A percentile compares a stretch with the other conserved stretches of the same genome.
These are phyloP conservation scores for Jackrogersella multiformis DNA, from an alignment of 495 filamentous ascomycete genomes.

Conservation along the genomic window DNA sequence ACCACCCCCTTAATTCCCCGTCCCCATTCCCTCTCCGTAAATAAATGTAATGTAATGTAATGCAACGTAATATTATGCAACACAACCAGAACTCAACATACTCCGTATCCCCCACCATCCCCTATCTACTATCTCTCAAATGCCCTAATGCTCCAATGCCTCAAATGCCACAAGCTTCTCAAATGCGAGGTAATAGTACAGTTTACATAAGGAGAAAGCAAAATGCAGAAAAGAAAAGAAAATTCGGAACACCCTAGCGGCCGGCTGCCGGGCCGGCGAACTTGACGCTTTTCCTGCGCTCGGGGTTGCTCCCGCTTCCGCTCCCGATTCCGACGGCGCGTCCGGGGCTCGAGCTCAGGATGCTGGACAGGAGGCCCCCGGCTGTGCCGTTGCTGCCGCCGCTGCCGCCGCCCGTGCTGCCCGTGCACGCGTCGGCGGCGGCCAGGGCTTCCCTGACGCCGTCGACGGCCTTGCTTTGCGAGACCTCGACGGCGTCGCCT, in stretches of 20 bases:
- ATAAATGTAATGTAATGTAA: too few species aligned
- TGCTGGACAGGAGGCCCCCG: slow-evolving; percentile 39
- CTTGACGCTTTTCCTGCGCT: slow-evolving; percentile 66
- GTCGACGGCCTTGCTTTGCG: slow-evolving; percentile 64
- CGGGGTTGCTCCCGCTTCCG: slow-evolving; percentile 46
- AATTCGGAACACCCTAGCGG: too few species aligned
- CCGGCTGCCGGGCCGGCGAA: slow-evolving; percentile 54
- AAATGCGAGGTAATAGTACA: too few species aligned
- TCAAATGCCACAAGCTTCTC: too few species aligned
- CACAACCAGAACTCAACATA: too few species aligned
- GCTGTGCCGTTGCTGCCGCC: slow-evolving; percentile 15
- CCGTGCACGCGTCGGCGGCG: slow-evolving; percentile 3
- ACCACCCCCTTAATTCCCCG: too few species aligned
- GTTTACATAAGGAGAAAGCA: too few species aligned
- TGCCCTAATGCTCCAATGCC: too few species aligned
- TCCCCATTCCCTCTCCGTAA: too few species aligned
- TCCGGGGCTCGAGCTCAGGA: slow-evolving; percentile 58
- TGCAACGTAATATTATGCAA: too few species aligned
- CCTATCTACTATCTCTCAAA: too few species aligned
- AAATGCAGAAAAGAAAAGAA: too few species aligned
- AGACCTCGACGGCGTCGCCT: slow-evolving; percentile 53
- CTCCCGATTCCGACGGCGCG: slow-evolving; percentile 21
- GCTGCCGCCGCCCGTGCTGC: neutral
- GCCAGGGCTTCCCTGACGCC: slow-evolving; percentile 57
- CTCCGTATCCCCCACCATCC: neutral